phyloP scores from a whole-genome alignment of 495 filamentous ascomycete species.

The Penicillium roqueforti region DNA sequence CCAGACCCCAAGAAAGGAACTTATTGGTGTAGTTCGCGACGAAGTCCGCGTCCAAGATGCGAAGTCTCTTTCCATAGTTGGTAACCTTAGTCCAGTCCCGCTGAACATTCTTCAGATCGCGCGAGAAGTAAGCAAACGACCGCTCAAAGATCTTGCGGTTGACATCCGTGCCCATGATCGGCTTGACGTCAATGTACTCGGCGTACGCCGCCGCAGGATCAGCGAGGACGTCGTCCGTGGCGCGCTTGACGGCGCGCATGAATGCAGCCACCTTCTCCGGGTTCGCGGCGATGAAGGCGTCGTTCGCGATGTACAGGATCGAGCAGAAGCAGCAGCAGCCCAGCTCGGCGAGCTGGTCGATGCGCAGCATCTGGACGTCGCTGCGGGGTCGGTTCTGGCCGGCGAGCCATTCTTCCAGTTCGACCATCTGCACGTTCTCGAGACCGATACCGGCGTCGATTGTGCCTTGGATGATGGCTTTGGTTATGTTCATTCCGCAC shows the following conservation, averaged over 20 bases:
- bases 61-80: slow-evolving; percentile 61
- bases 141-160: slow-evolving; percentile 72
- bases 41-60: slow-evolving; percentile 53
- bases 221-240: slow-evolving; percentile 62
- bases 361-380: slow-evolving; percentile 69
- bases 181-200: slow-evolving; percentile 64
- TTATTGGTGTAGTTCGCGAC: slow-evolving; percentile 64
- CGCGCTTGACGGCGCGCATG: slow-evolving; percentile 61
- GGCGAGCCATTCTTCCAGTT: slow-evolving; percentile 65
- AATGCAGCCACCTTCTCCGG: slow-evolving; percentile 54
- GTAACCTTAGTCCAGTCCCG: slow-evolving; percentile 70
- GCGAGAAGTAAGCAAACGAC: slow-evolving; percentile 66
- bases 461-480: slow-evolving; percentile 59
- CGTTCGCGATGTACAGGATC: slow-evolving; percentile 68
- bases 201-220: slow-evolving; percentile 54
- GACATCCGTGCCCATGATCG: slow-evolving; percentile 58
- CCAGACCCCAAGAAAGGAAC: slow-evolving; percentile 58
- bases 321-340: slow-evolving; percentile 75
- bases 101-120: slow-evolving; percentile 64
- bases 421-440: slow-evolving; percentile 72
- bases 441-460: slow-evolving; percentile 69
- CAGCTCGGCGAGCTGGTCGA: slow-evolving; percentile 66
- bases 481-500: slow-evolving; percentile 60
- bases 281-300: slow-evolving; percentile 58
- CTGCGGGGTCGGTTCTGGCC: slow-evolving; percentile 53